Base-by-base conservation (phyloP, 345 rosid genomes). In the Citrus mangshanensis region DNA sequence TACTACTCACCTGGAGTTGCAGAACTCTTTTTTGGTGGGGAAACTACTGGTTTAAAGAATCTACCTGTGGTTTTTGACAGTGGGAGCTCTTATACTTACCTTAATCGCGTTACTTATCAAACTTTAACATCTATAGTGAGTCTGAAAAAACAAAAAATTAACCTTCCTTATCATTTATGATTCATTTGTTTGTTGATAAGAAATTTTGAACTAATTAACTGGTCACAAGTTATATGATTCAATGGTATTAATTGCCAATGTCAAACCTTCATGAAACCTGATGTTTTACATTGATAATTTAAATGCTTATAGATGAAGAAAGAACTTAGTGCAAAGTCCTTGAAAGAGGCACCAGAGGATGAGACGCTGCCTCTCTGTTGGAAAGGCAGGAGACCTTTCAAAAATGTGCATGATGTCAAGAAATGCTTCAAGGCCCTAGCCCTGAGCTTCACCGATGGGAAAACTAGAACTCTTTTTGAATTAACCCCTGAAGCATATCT, bases 21-120 rank as follows among this genome's bases (percentile, higher is more conserved):
- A 9, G 98, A 96, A 54, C 91, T 96, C 71, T 37, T 77, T 24
- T 92, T 80, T 64, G 90, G 88, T 9, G 94, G 95, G 38, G 91
- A 85, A 76, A 42, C 92, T 46, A 89, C 98, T 0, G 94, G 89
- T 49, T 32, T 85, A 24, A 90, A 82, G 84, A 89, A 94, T 80
- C 78, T 96, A 56, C 78, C 68, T 7, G 73, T 81, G 42, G 75
- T 85, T 58, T 88, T 96, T 30, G 99, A 96, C 85, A 93, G 97
- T 49, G 99, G 99, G 67, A 93, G 98, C 84, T 92, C 99, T 32
- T 96, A 94, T 75, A 91, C 94, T 21, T 96, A 96, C 84, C 81
- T 96, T 67, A 91, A 87, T 74, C 85, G 90, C 19, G 80, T 80
- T 82, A 90, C 93, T 27, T 93, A 94, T 76, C 87, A 93, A 76